Conservation (phyloP, 2,329 filamentous ascomycete species). For the Catunica adiposa region DNA sequence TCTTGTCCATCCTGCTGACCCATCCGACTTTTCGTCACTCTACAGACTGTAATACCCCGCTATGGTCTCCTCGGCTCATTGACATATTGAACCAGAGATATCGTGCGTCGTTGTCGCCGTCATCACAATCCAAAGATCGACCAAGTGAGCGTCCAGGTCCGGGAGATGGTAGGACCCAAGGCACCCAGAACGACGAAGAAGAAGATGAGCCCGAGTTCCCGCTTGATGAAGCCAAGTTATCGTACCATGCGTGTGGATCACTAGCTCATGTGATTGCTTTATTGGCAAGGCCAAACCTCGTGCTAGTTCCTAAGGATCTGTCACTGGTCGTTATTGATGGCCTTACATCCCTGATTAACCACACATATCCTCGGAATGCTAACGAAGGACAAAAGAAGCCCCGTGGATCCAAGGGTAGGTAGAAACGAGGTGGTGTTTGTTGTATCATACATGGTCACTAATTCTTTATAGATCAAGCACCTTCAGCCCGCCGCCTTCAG, state of each 20-base stretch:
- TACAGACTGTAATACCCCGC: constrained; percentile 32
- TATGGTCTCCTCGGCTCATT: constrained; percentile 19
- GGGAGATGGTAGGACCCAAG: constrained; percentile 3
- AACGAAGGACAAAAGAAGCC: constrained; percentile 24
- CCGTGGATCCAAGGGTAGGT: constrained; percentile 26
- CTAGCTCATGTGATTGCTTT: constrained; percentile 62
- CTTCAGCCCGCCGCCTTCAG: constrained; percentile 30
- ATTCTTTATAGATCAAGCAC: constrained; percentile 7
- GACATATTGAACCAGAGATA: constrained; percentile 14
- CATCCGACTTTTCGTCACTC: background rate
- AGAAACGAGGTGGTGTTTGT: background rate
- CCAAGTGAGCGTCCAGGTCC: constrained; percentile 9
- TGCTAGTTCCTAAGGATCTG: constrained; percentile 45
- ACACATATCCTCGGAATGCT: constrained; percentile 50
- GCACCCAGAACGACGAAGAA: constrained; percentile 10
- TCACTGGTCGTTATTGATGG: constrained; percentile 63
- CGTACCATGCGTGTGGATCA: constrained; percentile 37
- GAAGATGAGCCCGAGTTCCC: constrained; percentile 16
- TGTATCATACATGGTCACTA: background rate
- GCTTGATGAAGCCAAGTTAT: constrained; percentile 21
- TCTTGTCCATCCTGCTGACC: constrained; percentile 5
- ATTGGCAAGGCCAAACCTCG: constrained; percentile 46
- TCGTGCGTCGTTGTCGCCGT: background rate
- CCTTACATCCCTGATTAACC: constrained; percentile 58
- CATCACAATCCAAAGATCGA: background rate